Percentiles rank a stretch among this genome's conserved stretches.
Evolutionary conservation across 1,284 basidiomycete genomes (phyloP).

Genomic region (Tilletia caries): DNA sequence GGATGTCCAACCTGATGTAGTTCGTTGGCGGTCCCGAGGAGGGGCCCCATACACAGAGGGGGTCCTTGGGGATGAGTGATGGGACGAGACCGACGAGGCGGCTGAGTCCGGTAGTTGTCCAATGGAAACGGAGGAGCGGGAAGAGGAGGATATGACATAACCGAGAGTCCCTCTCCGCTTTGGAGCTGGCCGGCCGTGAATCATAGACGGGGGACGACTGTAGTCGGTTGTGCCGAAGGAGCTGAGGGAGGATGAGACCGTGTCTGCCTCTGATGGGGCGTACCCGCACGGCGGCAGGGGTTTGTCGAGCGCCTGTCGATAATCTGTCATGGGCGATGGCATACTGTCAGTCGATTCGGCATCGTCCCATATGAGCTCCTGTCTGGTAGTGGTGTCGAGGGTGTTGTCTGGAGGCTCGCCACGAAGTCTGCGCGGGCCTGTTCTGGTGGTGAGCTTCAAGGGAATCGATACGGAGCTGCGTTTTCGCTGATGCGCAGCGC

Average conservation of each 20-base stretch:
- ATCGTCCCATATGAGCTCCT: conserved; percentile 7
- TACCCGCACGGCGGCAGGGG: not conserved
- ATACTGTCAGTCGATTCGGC: not conserved
- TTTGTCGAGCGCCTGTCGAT: not conserved
- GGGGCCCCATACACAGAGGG: not conserved
- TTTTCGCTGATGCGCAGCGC: not conserved
- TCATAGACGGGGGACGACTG: not conserved
- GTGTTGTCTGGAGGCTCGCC: conserved; percentile 5
- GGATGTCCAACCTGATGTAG: conserved; percentile 1
- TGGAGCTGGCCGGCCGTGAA: not conserved
- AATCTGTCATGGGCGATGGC: too few species aligned
- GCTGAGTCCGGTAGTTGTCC: conserved; percentile 1
- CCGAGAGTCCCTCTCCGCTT: not conserved
- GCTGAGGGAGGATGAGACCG: not conserved
- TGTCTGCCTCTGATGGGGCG: not conserved
- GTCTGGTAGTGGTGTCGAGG: not conserved
- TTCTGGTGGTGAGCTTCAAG: not conserved
- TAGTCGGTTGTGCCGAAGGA: not conserved
- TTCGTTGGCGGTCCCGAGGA: not conserved
- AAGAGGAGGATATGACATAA: not conserved
- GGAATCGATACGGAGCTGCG: conserved; percentile 8
- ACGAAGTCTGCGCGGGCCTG: not conserved
- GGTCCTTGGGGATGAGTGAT: not conserved
- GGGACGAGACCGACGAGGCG: conserved; percentile 6
- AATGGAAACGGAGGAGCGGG: not conserved